Conservation (phyloP, 176 grass and related monocot species). For the Tillandsia fasciculata region DNA sequence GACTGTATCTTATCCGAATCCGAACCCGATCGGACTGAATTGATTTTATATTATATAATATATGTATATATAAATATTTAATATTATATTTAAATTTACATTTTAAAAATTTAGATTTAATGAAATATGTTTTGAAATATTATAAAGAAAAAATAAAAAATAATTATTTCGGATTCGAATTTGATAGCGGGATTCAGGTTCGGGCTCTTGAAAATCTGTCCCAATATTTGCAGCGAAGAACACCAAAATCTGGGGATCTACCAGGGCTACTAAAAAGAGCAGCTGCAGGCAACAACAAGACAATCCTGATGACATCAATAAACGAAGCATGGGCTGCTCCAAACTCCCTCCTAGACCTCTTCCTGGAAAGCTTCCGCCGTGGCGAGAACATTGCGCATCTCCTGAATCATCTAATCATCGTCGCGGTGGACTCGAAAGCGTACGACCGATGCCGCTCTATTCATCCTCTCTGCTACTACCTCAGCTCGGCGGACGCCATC, state of each 20-base stretch:
- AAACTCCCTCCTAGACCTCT: slow-evolving; percentile 54
- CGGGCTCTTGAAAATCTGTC: too few relatives aligned
- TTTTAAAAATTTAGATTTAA: too few relatives aligned
- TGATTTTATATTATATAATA: too few relatives aligned
- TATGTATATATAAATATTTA: too few relatives aligned
- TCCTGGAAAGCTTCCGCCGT: slow-evolving; percentile 60
- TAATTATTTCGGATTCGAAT: too few relatives aligned
- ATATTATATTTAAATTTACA: too few relatives aligned
- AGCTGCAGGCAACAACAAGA: slow-evolving; percentile 26
- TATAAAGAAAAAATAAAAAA: too few relatives aligned
- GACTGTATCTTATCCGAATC: too few relatives aligned
- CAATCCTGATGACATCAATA: slow-evolving; percentile 53
- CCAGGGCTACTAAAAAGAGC: slow-evolving; percentile 35
- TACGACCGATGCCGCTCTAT: slow-evolving; percentile 33
- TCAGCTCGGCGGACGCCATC: slow-evolving; percentile 15
- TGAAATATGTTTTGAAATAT: too few relatives aligned
- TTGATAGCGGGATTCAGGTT: too few relatives aligned
- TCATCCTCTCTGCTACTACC: slow-evolving; percentile 54
- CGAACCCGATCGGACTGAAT: too few relatives aligned
- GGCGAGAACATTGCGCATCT: slow-evolving; percentile 33
- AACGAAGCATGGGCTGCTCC: slow-evolving; percentile 68
- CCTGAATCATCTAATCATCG: slow-evolving; percentile 42
- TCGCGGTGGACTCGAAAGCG: slow-evolving; percentile 48
- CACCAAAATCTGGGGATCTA: slow-evolving; percentile 18
- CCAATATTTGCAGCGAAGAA: too few relatives aligned